A percentile compares a stretch with the other conserved stretches of the same genome.
Evolutionary conservation across 179 eudicot species (phyloP).

Genomic region (Heliamphora pulchella): DNA sequence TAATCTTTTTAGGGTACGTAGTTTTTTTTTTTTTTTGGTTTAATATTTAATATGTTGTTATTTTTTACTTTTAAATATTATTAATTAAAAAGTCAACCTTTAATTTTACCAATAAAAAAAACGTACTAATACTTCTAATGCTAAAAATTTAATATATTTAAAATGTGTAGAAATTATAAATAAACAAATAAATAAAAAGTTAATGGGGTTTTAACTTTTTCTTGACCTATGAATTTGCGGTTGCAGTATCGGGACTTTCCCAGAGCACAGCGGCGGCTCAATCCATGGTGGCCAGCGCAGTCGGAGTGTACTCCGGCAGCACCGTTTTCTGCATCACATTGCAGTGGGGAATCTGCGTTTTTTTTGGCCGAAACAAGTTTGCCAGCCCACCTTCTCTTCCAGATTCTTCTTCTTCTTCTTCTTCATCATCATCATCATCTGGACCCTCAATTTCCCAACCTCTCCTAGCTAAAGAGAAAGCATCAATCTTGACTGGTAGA

Average conservation of each 20-base stretch:
- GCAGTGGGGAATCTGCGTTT: conserved; percentile 32
- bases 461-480: conserved; percentile 8
- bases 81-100: too few relatives aligned
- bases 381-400: too few relatives aligned
- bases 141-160: too few relatives aligned
- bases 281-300: conserved; percentile 15
- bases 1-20: too few relatives aligned
- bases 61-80: too few relatives aligned
- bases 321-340: conserved; percentile 26
- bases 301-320: conserved; percentile 21
- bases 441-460: conserved; percentile 13
- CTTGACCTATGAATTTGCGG: background rate
- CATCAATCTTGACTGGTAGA: conserved; percentile 21
- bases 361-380: conserved; percentile 19
- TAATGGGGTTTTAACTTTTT: background rate
- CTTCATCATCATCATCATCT: background rate
- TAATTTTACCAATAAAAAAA: too few relatives aligned
- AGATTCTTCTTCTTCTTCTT: too few relatives aligned
- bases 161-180: too few relatives aligned
- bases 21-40: too few relatives aligned
- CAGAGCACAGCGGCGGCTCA: conserved; percentile 17
- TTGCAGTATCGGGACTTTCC: conserved; percentile 25
- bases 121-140: too few relatives aligned
- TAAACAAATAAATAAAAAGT: too few relatives aligned
- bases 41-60: too few relatives aligned